Evolutionary conservation across 1,139 yeast species (phyloP), one percentile per base, ranked within the genome.

Genomic region (Sugiyamaella novakii): DNA sequence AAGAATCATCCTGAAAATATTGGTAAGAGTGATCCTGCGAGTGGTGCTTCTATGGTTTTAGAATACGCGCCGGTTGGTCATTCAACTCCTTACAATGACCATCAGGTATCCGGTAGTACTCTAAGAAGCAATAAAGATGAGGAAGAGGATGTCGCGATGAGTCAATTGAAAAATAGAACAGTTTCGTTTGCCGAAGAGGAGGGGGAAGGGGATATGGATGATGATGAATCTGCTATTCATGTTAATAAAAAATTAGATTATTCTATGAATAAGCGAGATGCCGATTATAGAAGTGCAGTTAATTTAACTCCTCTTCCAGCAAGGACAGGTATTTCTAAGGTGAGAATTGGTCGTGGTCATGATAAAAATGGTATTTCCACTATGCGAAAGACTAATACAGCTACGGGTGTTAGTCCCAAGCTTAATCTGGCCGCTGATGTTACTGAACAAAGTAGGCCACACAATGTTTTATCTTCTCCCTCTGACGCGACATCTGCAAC

Each of bases 21-120:
- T 19, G 35, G 18, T 11, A 31, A 30, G 5, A 24, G 11, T 11
- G 29, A 36, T 28, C 37, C 17, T 27, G 29, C 25, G 14, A 17
- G n/a, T 4, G 40, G 40, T 5, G 18, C 11, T 3, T 38, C 33
- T 14, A 38, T 27, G 2, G 22, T 31, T 5, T 33, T 38, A n/a
- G 33, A 33, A 11, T 35, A 35, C 33, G 46, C 50, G 3, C 56
- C 55, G 1, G 43, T 49, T 11, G 14, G 34, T 22, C 52, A 49
- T 29, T 41, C 50, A n/a, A 28, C 48, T 4, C 50, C 54, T 18
- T 47, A 51, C 38, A 27, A 14, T 18, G 51, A 47, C 25, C 46
- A 49, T 37, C 52, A 42, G 34, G 48, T 52, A 40, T 52, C 55
- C 1, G 55, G 55, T 1, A 50, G 54, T 31, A 52, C 56, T 0